phyloP scores from a whole-genome alignment of 1,284 basidiomycete species.

The Ustilago sp. region DNA sequence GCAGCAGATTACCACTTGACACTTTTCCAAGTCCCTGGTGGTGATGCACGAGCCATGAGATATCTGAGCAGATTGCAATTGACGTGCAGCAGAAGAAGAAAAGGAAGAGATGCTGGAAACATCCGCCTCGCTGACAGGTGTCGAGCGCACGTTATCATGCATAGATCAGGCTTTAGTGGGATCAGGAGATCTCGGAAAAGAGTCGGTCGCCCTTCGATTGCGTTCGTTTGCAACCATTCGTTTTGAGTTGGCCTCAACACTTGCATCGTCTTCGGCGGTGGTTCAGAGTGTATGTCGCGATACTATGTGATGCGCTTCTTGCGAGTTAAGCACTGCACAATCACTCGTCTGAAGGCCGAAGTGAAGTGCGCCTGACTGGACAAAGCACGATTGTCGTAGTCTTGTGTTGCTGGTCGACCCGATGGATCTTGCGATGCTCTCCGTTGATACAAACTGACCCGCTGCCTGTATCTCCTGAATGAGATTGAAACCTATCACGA shows the following conservation, averaged over 20 bases:
- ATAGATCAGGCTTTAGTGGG: slow-evolving; percentile 19
- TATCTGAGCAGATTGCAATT: not conserved
- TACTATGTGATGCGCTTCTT: too few relatives aligned
- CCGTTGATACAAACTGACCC: too few relatives aligned
- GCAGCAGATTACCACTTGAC: not conserved
- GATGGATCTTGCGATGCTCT: too few relatives aligned
- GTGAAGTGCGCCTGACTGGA: too few relatives aligned
- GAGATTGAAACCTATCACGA: too few relatives aligned
- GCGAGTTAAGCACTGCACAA: too few relatives aligned
- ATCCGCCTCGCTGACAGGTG: not conserved
- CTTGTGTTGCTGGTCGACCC: too few relatives aligned
- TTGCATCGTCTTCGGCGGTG: not conserved
- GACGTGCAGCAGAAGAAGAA: not conserved
- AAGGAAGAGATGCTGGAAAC: slow-evolving; percentile 3
- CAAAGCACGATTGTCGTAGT: too few relatives aligned
- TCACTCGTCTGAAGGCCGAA: too few relatives aligned
- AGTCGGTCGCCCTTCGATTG: not conserved
- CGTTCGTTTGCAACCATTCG: not conserved
- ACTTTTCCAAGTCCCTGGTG: not conserved
- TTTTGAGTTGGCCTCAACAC: not conserved
- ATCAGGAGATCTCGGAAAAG: slow-evolving; percentile 21
- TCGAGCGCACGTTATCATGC: not conserved
- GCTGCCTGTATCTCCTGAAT: too few relatives aligned
- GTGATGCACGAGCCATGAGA: slow-evolving; percentile 3
- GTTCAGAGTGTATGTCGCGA: not conserved